Conservation (phyloP, 495 filamentous ascomycete species). For the Hyaloscypha bicolor region DNA sequence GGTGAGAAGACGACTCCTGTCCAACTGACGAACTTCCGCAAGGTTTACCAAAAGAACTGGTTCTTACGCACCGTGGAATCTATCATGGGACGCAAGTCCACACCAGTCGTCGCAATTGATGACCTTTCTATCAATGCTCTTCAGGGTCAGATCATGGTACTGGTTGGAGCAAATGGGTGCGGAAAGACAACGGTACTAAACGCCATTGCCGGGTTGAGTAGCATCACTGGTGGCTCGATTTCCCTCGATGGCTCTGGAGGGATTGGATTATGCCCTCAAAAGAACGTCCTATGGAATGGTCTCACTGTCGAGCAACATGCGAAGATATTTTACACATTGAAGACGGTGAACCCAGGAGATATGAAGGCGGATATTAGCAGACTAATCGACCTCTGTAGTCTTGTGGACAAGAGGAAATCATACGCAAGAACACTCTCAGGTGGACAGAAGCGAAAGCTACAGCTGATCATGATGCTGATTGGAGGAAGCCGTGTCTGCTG, state of each 20-base stretch:
- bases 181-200: conserved; percentile 87
- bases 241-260: conserved; percentile 70
- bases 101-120: conserved; percentile 69
- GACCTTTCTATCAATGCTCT: conserved; percentile 61
- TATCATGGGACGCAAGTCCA: conserved; percentile 43
- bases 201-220: conserved; percentile 74
- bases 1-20: conserved; percentile 40
- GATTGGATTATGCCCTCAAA: conserved; percentile 82
- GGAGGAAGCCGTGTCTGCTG: conserved; percentile 86
- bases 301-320: conserved; percentile 81
- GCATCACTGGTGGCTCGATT: conserved; percentile 68
- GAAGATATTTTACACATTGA: conserved; percentile 72
- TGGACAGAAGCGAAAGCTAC: conserved; percentile 89
- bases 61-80: conserved; percentile 46
- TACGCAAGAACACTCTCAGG: conserved; percentile 70
- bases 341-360: conserved; percentile 54
- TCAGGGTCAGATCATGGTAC: conserved; percentile 74
- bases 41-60: conserved; percentile 66
- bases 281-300: conserved; percentile 85
- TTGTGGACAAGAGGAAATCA: conserved; percentile 67
- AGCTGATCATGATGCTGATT: conserved; percentile 86
- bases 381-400: conserved; percentile 66
- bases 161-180: conserved; percentile 82
- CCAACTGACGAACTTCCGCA: conserved; percentile 65
- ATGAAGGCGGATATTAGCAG: conserved; percentile 53